Percentiles rank a stretch among this genome's conserved stretches.
Conservation (phyloP, 2,329 filamentous ascomycete genomes). For the Bipolaris zeicola region DNA sequence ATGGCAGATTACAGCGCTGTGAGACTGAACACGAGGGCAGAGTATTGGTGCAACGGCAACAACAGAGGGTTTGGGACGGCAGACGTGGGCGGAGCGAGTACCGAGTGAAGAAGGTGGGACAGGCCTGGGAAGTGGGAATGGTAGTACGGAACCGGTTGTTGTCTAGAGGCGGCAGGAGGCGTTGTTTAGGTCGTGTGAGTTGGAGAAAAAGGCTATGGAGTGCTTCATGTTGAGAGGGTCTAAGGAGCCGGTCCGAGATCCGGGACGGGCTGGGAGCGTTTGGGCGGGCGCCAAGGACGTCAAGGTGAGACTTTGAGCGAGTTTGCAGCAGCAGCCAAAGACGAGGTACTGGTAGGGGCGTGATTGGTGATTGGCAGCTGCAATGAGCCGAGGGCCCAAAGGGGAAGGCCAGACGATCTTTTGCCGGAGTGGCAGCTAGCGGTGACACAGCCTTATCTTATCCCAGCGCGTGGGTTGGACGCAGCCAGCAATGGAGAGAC, state of each 20-base stretch:
- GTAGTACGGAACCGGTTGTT: conserved; percentile 2
- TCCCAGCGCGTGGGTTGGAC: conserved; percentile 36
- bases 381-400: conserved; percentile 18
- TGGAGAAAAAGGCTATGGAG: background rate
- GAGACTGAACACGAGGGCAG: background rate
- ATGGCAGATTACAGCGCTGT: conserved; percentile 1
- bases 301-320: conserved; percentile 12
- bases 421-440: conserved; percentile 24
- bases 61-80: conserved; percentile 11
- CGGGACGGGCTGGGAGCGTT: background rate
- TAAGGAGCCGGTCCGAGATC: background rate
- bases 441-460: conserved; percentile 23
- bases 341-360: conserved; percentile 12
- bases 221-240: conserved; percentile 1
- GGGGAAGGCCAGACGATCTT: conserved; percentile 25
- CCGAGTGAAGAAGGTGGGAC: conserved; percentile 13
- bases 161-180: background rate
- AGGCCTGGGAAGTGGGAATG: background rate
- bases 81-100: conserved; percentile 7
- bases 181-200: background rate
- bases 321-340: conserved; percentile 10
- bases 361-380: conserved; percentile 10
- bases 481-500: conserved; percentile 17
- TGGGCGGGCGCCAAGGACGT: conserved; percentile 12
- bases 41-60: conserved; percentile 16